Base-by-base conservation (phyloP, 345 rosid species). In the Pugionium cornutum region DNA sequence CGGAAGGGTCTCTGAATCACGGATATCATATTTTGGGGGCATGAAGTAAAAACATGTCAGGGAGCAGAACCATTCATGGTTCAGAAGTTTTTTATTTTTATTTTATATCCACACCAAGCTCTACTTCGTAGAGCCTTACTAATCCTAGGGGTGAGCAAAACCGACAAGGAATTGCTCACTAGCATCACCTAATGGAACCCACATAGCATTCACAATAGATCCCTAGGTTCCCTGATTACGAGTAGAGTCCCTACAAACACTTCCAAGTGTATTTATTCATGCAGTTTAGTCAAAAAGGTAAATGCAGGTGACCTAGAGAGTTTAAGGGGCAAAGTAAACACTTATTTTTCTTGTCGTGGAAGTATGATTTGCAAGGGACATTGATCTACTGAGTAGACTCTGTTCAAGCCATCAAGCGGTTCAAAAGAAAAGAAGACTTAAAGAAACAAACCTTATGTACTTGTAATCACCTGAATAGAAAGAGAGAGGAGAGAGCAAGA, bases 391-490 rank as follows among this genome's bases (percentile, higher is more conserved):
- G 2, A 30, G 5, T 5, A 37, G 41, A 37, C 2, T 37, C 41
- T 37, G 1, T 0, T 18, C 18, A 18, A 18, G 18, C 18, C 18
- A 18, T 18, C 18, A 18, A 54, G 37, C 2, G 32, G 31, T 41
- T 56, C 33, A 56, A 55, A 61, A 27, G 55, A 37, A 48, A 34
- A 9, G 37, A 41, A 39, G 52, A 51, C 1, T 25, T 4, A n/a
- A 6, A 68, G 62, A 47, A 50, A 67, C 83, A 70, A 59, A 91
- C 96, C 88, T 88, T 64, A 81, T 50, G 79, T 91, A 91, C 72
- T 88, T 88, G 80, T 86, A 85, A 70, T 88, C 98, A 75, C 86
- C 97, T 83, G 91, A 67, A 67, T 72, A 27, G 37, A 18, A 37
- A 62, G 57, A 57, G 45, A 52, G 47, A 58, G 36, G 45, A 52